Percentiles rank a stretch among this genome's conserved stretches.
These are phyloP conservation scores for Cyclocybe aegerita DNA, from an alignment of 768 basidiomycete genomes.

Conservation along the genomic window DNA sequence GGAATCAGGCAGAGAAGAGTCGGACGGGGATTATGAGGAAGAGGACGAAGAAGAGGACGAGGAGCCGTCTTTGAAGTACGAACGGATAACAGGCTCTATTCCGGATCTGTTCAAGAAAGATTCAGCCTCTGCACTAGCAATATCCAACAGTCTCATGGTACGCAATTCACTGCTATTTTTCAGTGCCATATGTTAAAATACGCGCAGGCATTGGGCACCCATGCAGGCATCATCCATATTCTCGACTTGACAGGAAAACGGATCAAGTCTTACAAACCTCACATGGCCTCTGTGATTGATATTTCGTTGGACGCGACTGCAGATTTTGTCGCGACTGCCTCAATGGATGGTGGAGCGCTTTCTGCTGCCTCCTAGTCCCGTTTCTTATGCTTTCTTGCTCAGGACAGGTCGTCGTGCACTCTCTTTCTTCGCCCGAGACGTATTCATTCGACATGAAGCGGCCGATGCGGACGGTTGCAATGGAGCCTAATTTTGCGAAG, in stretches of 20 bases:
- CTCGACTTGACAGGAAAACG: constrained; percentile 76
- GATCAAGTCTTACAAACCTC: constrained; percentile 88
- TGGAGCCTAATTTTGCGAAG: constrained; percentile 90
- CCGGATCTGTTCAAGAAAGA: constrained; percentile 86
- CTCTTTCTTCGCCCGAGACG: constrained; percentile 73
- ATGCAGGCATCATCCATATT: constrained; percentile 89
- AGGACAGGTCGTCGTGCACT: constrained; percentile 93
- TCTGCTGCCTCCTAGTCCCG: background rate
- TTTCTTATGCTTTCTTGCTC: constrained; percentile 20
- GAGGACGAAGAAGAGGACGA: constrained; percentile 63
- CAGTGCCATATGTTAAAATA: background rate
- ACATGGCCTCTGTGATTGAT: constrained; percentile 84
- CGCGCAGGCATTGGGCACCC: constrained; percentile 84
- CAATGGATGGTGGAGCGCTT: constrained; percentile 77
- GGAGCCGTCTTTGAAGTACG: constrained; percentile 91
- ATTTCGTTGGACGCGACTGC: constrained; percentile 81
- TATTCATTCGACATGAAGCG: constrained; percentile 90
- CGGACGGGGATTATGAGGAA: constrained; percentile 23
- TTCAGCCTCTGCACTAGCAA: constrained; percentile 78
- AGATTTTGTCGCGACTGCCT: constrained; percentile 90
- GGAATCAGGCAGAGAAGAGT: constrained; percentile 19
- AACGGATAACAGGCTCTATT: constrained; percentile 69
- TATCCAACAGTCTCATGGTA: constrained; percentile 76
- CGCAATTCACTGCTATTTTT: background rate
- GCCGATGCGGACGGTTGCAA: constrained; percentile 84